Evolutionary conservation across 495 filamentous ascomycete genomes (phyloP).

Genomic region (Hyaloscypha bicolor): DNA sequence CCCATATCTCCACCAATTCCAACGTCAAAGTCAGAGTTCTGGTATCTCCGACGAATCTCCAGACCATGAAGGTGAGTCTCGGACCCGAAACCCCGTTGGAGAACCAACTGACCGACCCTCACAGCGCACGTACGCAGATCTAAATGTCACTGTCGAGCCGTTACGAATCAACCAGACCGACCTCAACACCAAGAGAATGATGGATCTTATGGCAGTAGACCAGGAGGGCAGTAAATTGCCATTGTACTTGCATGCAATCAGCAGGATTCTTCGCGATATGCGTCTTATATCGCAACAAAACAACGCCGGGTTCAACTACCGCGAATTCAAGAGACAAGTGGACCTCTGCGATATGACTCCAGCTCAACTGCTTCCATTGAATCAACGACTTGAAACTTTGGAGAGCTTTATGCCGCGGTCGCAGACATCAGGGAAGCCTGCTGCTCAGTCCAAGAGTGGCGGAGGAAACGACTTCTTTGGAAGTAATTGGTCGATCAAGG

Average conservation of each 20-base stretch:
- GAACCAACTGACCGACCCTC: background rate
- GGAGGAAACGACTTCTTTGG: conserved; percentile 17
- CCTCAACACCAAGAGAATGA: conserved; percentile 65
- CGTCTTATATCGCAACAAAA: conserved; percentile 47
- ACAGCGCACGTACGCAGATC: conserved; percentile 14
- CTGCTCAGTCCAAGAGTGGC: background rate
- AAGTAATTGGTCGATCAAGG: conserved; percentile 41
- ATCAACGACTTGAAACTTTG: conserved; percentile 57
- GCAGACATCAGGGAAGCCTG: conserved; percentile 1
- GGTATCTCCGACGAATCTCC: conserved; percentile 62
- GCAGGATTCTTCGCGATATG: conserved; percentile 63
- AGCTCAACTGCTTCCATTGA: conserved; percentile 51
- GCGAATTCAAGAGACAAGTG: conserved; percentile 46
- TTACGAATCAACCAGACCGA: conserved; percentile 58
- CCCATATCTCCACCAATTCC: conserved; percentile 58
- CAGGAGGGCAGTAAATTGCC: conserved; percentile 48
- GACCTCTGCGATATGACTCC: conserved; percentile 40
- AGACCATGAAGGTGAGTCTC: conserved; percentile 43
- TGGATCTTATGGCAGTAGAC: conserved; percentile 68
- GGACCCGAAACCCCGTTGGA: conserved; percentile 25
- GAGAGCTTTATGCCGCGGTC: conserved; percentile 56
- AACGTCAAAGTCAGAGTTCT: conserved; percentile 62
- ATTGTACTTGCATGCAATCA: conserved; percentile 63
- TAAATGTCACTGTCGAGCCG: conserved; percentile 53
- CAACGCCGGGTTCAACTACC: conserved; percentile 51